Base-by-base conservation (phyloP, 257 asterid genomes). In the Buddleja alternifolia region DNA sequence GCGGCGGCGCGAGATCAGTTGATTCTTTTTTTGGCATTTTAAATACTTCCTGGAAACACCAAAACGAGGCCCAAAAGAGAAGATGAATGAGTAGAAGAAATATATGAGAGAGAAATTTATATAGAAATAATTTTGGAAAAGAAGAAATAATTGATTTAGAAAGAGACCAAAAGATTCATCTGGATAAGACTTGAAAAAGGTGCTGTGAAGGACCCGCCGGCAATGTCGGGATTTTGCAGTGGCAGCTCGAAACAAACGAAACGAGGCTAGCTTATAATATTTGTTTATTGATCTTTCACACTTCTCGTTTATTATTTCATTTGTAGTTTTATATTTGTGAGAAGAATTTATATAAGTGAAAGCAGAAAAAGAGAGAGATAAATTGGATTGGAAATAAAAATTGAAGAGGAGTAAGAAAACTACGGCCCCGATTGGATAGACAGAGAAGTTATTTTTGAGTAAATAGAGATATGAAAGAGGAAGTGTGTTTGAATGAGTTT, bases 21-120 rank as follows among this genome's bases (percentile, higher is more conserved):
- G 76, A n/a, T 29, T 77, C 77, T 66, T 74, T 78, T 81, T 72
- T 81, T 23, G 46, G 84, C 87, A 78, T 82, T 82, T 74, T 86
- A 24, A 93, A 57, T 66, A 62, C 77, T 53, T 86, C 92, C 98
- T 88, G 58, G 5, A 64, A 73, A 23, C 47, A 25, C 37, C 45
- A 60, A 51, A 36, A 51, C 23, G 45, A 46, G 34, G 23, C 34
- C 66, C 59, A 53, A 60, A 60, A 24, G 32, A 25, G n/a, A 58
- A 55, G 60, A 32, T 23, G 24, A 36, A 39, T 25, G 41, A 39
- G 20, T 16, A 16, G 14, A 39, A 48, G 23, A 68, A 29, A 25
- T 58, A 11, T 17, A n/a, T n/a, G n/a, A n/a, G 41, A 2, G 41
- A 32, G 4, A 48, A 45, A 42, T 5, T 14, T 39, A 19, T 19